Conservation (phyloP, 129 eudicot species). For the Scalesia atractyloides region DNA sequence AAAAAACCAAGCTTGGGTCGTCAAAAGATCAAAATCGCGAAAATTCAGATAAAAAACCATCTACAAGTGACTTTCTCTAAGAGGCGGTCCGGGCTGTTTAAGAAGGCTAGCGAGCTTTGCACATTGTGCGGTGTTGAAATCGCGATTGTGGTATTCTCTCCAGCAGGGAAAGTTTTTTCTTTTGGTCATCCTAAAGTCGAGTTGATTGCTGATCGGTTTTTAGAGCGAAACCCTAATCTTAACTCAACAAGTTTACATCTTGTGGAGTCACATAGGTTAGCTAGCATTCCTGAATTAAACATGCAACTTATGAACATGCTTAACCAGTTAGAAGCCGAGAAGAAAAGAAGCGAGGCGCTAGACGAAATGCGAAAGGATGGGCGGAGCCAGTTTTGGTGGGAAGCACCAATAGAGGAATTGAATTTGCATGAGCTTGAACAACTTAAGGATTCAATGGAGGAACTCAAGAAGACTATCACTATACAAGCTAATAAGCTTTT, state of each 20-base stretch:
- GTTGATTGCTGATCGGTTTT: constrained; percentile 43
- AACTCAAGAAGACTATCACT: constrained; percentile 41
- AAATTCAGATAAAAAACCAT: constrained; percentile 57
- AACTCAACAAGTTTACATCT: constrained; percentile 29
- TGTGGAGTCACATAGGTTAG: constrained; percentile 41
- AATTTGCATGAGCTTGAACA: constrained; percentile 47
- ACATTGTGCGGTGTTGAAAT: constrained; percentile 68
- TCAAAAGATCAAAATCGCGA: constrained; percentile 50
- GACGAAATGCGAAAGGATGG: constrained; percentile 47
- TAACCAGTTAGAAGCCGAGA: constrained; percentile 46
- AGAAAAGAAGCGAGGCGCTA: constrained; percentile 45
- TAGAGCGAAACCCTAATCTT: constrained; percentile 28
- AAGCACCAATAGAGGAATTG: constrained; percentile 42
- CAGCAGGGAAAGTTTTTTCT: constrained; percentile 53
- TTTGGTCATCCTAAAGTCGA: constrained; percentile 66
- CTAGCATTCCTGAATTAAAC: constrained; percentile 46
- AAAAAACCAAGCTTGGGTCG: constrained; percentile 58
- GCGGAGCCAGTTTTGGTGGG: constrained; percentile 58
- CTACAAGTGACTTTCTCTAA: constrained; percentile 61
- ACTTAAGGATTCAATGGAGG: constrained; percentile 50
- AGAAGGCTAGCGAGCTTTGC: constrained; percentile 64
- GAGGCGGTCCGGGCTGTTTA: constrained; percentile 54
- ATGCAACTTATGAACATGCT: constrained; percentile 43
- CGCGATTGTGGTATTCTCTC: constrained; percentile 64
- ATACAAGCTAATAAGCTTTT: constrained; percentile 40